Conservation (phyloP, 805 yeast species). For the Torulaspora quercuum region DNA sequence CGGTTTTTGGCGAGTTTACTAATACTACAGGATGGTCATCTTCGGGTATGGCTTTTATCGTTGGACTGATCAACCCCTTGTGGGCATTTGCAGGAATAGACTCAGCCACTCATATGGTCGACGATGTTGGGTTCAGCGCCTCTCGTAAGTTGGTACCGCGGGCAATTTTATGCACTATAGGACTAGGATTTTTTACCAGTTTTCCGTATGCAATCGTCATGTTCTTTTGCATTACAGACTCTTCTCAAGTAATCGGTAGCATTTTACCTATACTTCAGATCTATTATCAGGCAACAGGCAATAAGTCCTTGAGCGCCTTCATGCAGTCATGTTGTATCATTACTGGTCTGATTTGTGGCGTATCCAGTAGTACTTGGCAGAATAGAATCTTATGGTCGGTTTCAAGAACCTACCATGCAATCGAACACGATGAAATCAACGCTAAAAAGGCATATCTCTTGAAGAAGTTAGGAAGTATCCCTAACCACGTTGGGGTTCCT, state of each 20-base stretch:
- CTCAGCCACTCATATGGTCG: slow-evolving; percentile 70
- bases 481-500: slow-evolving; percentile 50
- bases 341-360: slow-evolving; percentile 57
- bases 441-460: slow-evolving; percentile 1
- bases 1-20: slow-evolving; percentile 52
- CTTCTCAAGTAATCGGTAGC: slow-evolving; percentile 47
- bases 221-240: slow-evolving; percentile 56
- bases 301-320: slow-evolving; percentile 52
- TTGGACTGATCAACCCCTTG: slow-evolving; percentile 68
- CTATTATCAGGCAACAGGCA: slow-evolving; percentile 53
- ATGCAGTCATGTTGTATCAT: slow-evolving; percentile 48
- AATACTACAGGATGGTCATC: slow-evolving; percentile 61
- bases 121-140: slow-evolving; percentile 41
- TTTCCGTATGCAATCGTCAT: slow-evolving; percentile 46
- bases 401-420: slow-evolving; percentile 61
- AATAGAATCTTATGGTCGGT: slow-evolving; percentile 67
- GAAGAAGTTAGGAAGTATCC: slow-evolving; percentile 33
- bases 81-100: slow-evolving; percentile 70
- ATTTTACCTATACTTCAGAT: slow-evolving; percentile 60
- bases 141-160: slow-evolving; percentile 50
- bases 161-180: slow-evolving; percentile 59
- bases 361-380: slow-evolving; percentile 65
- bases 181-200: slow-evolving; percentile 62
- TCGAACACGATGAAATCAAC: slow-evolving; percentile 42
- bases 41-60: slow-evolving; percentile 57